Conservation (phyloP, 176 grass and related monocot species). For the Paspalum vaginatum region DNA sequence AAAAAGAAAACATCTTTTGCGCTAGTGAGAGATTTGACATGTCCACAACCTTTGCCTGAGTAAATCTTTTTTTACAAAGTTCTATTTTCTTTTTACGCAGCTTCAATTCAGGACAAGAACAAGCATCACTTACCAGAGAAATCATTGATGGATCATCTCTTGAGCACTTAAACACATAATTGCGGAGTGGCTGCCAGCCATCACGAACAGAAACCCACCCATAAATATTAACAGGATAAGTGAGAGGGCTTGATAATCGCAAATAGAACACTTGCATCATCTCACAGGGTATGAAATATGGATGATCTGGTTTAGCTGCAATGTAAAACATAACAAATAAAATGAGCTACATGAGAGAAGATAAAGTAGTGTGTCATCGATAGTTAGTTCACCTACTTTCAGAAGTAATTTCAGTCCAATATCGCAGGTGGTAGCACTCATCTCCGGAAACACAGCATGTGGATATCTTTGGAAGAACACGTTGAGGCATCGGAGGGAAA, state of each 20-base stretch:
- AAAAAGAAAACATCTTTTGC: no score
- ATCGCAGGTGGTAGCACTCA: background rate
- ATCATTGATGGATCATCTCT: slow-evolving; percentile 5
- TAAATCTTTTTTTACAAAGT: background rate
- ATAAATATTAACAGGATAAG: slow-evolving; percentile 1
- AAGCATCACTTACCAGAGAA: background rate
- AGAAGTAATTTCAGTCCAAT: background rate
- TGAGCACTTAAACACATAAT: slow-evolving; percentile 1
- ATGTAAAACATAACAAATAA: background rate
- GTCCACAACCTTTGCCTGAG: background rate
- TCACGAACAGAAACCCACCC: background rate
- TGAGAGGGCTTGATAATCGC: background rate
- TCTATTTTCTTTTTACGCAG: background rate
- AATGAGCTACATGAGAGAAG: no score
- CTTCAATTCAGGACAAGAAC: background rate
- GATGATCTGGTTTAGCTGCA: background rate
- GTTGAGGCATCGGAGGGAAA: background rate
- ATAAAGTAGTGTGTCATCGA: background rate
- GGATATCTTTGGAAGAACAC: background rate
- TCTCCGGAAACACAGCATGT: background rate
- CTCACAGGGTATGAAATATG: background rate
- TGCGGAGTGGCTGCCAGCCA: background rate
- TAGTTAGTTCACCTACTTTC: background rate
- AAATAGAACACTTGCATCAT: slow-evolving; percentile 28
- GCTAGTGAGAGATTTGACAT: background rate